Conservation (phyloP, 164 flowering plant species). For the Magnolia officinalis region DNA sequence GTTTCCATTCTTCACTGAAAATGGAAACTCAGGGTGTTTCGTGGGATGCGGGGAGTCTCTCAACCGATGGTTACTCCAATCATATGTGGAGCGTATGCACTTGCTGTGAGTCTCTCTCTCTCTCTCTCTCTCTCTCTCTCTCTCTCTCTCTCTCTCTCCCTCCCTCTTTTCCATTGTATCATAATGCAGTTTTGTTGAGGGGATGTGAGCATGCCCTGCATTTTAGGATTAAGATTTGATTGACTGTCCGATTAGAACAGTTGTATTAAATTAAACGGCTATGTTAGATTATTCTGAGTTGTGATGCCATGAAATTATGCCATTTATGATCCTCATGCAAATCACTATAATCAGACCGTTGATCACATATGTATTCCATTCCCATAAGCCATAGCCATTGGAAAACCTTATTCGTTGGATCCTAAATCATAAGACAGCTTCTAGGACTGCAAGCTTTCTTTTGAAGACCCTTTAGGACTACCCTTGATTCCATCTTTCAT, state of each 20-base stretch:
- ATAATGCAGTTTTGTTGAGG: conserved; percentile 31
- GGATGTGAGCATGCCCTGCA: neutral
- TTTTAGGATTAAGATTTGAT: neutral
- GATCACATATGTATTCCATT: too few relatives aligned
- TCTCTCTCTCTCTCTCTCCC: neutral
- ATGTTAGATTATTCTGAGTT: neutral
- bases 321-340: too few relatives aligned
- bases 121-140: neutral
- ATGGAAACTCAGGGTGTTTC: conserved; percentile 89
- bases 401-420: too few relatives aligned
- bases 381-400: too few relatives aligned
- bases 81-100: conserved; percentile 94
- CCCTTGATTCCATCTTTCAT: too few relatives aligned
- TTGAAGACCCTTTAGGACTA: too few relatives aligned
- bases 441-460: too few relatives aligned
- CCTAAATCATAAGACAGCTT: too few relatives aligned
- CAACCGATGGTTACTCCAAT: conserved; percentile 62
- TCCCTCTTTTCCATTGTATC: neutral
- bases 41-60: conserved; percentile 93
- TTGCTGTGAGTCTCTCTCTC: conserved; percentile 36
- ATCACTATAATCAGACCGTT: too few relatives aligned
- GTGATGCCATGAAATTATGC: neutral
- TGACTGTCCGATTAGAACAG: neutral
- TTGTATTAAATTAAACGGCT: neutral
- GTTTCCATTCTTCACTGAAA: conserved; percentile 78